Percentiles rank a stretch among this genome's conserved stretches.
Evolutionary conservation across 345 rosid genomes (phyloP).

Genomic region (Turnera subulata): DNA sequence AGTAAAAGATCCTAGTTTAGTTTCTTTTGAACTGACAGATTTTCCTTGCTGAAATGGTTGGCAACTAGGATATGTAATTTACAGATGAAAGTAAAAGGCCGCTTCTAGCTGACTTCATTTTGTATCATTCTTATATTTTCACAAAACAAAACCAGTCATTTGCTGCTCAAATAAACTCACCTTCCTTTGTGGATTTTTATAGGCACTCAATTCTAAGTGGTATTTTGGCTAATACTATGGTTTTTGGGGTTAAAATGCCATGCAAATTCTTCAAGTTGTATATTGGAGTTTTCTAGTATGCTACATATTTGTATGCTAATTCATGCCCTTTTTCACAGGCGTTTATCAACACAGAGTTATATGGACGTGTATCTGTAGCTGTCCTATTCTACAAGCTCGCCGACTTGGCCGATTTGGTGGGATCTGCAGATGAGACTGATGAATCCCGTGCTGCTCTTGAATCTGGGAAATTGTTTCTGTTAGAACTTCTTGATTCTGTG

Average conservation of each 20-base stretch:
- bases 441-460: constrained; percentile 50
- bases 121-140: too few relatives aligned
- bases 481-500: constrained; percentile 85
- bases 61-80: too few relatives aligned
- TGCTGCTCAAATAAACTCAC: too few relatives aligned
- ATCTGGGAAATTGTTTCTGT: constrained; percentile 75
- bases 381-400: constrained; percentile 70
- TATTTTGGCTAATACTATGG: neutral
- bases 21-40: too few relatives aligned
- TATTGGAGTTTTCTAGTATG: neutral
- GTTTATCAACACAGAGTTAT: constrained; percentile 87
- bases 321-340: constrained; percentile 39
- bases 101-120: too few relatives aligned
- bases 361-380: constrained; percentile 91
- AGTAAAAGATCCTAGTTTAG: too few relatives aligned
- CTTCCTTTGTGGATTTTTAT: neutral
- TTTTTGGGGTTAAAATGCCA: constrained; percentile 3
- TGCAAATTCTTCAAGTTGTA: neutral
- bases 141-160: too few relatives aligned
- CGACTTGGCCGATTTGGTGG: constrained; percentile 42
- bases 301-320: neutral
- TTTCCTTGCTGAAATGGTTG: too few relatives aligned
- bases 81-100: too few relatives aligned
- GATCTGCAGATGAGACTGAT: constrained; percentile 41
- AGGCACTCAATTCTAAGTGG: neutral